These are phyloP conservation scores for Epicoccum nigrum DNA, from an alignment of 2,329 filamentous ascomycete genomes.

Conservation along the genomic window DNA sequence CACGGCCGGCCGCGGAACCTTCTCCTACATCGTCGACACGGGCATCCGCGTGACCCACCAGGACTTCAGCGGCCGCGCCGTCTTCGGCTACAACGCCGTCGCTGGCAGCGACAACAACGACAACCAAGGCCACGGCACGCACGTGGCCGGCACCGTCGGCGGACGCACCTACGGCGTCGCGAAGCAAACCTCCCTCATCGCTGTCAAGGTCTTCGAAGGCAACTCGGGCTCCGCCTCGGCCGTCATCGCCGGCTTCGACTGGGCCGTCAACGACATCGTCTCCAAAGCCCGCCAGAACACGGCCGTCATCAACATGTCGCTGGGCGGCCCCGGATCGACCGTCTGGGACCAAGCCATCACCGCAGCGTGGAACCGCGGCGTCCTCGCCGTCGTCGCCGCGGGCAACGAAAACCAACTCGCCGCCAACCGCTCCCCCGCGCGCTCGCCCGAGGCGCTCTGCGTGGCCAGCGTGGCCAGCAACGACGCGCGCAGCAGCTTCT, in stretches of 20 bases:
- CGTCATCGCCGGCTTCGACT: conserved; percentile 41
- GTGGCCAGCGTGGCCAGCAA: conserved; percentile 43
- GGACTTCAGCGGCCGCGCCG: conserved; percentile 41
- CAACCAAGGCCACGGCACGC: conserved; percentile 42
- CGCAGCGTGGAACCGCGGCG: conserved; percentile 38
- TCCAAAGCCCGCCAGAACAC: conserved; percentile 32
- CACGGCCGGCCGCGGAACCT: conserved; percentile 33
- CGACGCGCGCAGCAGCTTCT: conserved; percentile 29
- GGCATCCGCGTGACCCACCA: conserved; percentile 63
- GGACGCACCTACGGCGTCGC: conserved; percentile 42
- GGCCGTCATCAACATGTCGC: conserved; percentile 48
- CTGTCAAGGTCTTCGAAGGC: conserved; percentile 45
- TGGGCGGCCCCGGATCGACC: conserved; percentile 38
- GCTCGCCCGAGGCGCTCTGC: conserved; percentile 44
- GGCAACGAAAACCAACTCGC: conserved; percentile 44
- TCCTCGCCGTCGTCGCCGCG: conserved; percentile 44
- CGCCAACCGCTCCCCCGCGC: conserved; percentile 36
- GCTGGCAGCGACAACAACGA: conserved; percentile 28
- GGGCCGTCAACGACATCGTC: conserved; percentile 45
- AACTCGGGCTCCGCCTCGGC: conserved; percentile 23
- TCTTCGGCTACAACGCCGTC: conserved; percentile 39
- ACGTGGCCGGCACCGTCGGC: conserved; percentile 42
- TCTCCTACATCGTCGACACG: conserved; percentile 67
- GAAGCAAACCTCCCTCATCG: conserved; percentile 43
- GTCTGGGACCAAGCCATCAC: conserved; percentile 44